A percentile compares a stretch with the other conserved stretches of the same genome.
Evolutionary conservation across 2,329 filamentous ascomycete genomes (phyloP).

Genomic region (Ophiostoma australiae): DNA sequence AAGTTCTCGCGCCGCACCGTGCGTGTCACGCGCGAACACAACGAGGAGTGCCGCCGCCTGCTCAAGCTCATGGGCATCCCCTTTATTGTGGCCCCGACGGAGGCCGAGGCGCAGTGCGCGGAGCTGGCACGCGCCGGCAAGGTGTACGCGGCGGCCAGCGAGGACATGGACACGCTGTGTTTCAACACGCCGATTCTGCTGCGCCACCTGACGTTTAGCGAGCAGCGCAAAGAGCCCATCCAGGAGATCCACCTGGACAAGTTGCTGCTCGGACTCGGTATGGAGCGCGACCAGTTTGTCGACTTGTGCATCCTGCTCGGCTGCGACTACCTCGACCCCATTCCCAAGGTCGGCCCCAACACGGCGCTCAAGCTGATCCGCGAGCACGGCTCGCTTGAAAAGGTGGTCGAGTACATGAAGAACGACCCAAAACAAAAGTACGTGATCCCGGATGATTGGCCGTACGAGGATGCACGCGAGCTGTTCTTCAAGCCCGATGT

Average conservation of each 20-base stretch:
- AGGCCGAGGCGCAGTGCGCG: slow-evolving; percentile 95
- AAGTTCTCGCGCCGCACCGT: slow-evolving; percentile 94
- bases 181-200: slow-evolving; percentile 89
- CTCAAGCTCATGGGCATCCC: slow-evolving; percentile 95
- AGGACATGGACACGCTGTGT: slow-evolving; percentile 98
- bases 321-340: slow-evolving; percentile 94
- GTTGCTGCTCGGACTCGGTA: slow-evolving; percentile 77
- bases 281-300: slow-evolving; percentile 92
- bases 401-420: slow-evolving; percentile 74
- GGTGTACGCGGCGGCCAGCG: slow-evolving; percentile 92
- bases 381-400: slow-evolving; percentile 82
- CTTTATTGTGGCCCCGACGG: slow-evolving; percentile 90
- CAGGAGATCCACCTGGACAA: slow-evolving; percentile 88
- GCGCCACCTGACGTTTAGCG: slow-evolving; percentile 90
- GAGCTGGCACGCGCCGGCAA: slow-evolving; percentile 84
- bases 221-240: slow-evolving; percentile 95
- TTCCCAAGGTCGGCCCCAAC: slow-evolving; percentile 87
- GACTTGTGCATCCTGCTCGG: slow-evolving; percentile 96
- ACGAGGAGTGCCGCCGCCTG: slow-evolving; percentile 85
- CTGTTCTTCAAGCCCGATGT: slow-evolving; percentile 93
- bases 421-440: slow-evolving; percentile 75
- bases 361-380: slow-evolving; percentile 92
- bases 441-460: slow-evolving; percentile 91
- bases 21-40: slow-evolving; percentile 92
- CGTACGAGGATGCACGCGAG: slow-evolving; percentile 82